phyloP scores from a whole-genome alignment of 2,329 filamentous ascomycete genomes.

The Aspergillus persii region DNA sequence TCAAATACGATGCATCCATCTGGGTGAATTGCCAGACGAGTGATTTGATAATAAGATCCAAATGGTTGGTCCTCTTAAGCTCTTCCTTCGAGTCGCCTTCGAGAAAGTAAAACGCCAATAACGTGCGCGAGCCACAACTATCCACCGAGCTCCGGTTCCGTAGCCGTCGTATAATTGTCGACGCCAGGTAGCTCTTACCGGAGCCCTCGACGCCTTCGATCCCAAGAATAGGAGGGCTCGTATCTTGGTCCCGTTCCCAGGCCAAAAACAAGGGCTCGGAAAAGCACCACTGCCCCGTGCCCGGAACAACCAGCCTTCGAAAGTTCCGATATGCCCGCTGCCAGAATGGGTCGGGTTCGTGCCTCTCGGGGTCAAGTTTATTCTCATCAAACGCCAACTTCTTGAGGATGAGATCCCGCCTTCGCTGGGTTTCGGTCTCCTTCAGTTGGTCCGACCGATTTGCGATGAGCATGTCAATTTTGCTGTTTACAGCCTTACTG shows the following conservation, averaged over 20 bases:
- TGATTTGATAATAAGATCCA: constrained; percentile 16
- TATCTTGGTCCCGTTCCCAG: constrained; percentile 9
- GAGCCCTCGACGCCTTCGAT: constrained; percentile 17
- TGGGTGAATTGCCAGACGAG: constrained; percentile 20
- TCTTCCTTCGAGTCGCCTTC: constrained; percentile 19
- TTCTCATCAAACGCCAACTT: constrained; percentile 17
- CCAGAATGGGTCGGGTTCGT: constrained; percentile 17
- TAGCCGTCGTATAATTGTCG: constrained; percentile 14
- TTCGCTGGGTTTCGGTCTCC: constrained; percentile 10
- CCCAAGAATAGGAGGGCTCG: constrained; percentile 8
- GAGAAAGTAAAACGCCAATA: constrained; percentile 18
- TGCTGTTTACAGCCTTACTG: constrained; percentile 12
- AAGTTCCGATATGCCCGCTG: constrained; percentile 16
- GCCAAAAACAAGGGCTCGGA: constrained; percentile 10
- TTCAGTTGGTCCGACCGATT: constrained; percentile 14
- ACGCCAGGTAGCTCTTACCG: constrained; percentile 17
- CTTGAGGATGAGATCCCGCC: constrained; percentile 11
- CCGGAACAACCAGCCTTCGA: constrained; percentile 11
- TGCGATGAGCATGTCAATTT: constrained; percentile 16
- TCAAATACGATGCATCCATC: constrained; percentile 15
- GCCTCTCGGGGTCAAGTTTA: constrained; percentile 13
- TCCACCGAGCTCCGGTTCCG: constrained; percentile 10
- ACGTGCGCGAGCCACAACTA: constrained; percentile 8
- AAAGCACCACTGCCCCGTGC: constrained; percentile 17
- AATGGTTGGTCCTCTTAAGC: constrained; percentile 8